A percentile compares a stretch with the other conserved stretches of the same genome.
phyloP scores from a whole-genome alignment of 179 eudicot genomes.

The Spinacia oleracea region DNA sequence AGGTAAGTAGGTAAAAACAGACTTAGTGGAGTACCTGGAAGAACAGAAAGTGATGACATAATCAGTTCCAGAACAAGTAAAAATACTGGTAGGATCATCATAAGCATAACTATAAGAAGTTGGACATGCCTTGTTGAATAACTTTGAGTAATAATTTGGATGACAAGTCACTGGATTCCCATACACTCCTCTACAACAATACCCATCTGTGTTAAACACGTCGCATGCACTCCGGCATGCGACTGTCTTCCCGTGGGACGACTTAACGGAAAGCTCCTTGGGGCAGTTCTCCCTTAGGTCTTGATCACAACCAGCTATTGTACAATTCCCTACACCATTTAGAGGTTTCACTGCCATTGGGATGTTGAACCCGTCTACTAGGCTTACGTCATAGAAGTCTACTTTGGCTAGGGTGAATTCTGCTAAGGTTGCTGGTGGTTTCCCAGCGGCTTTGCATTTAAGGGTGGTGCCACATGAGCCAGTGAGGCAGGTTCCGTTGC shows the following conservation, averaged over 20 bases:
- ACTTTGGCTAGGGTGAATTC: conserved; percentile 62
- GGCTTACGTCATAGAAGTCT: conserved; percentile 80
- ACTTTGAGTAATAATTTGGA: conserved; percentile 56
- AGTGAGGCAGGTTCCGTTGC: conserved; percentile 66
- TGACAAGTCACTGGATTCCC: conserved; percentile 57
- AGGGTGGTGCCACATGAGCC: conserved; percentile 72
- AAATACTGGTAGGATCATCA: conserved; percentile 72
- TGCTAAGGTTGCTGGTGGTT: conserved; percentile 68
- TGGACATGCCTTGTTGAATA: conserved; percentile 78
- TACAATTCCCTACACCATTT: conserved; percentile 69
- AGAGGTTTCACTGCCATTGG: conserved; percentile 73
- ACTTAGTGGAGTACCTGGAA: no score
- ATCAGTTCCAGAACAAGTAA: conserved; percentile 59
- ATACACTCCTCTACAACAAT: conserved; percentile 64
- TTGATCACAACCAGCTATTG: conserved; percentile 64
- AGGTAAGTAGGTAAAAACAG: no score
- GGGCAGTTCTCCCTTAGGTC: conserved; percentile 64
- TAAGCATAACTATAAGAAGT: conserved; percentile 77
- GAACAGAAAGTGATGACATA: conserved; percentile 64
- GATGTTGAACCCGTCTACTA: conserved; percentile 86
- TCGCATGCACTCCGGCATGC: conserved; percentile 86
- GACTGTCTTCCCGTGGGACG: conserved; percentile 49
- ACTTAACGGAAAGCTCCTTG: conserved; percentile 33
- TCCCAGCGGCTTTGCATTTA: conserved; percentile 62
- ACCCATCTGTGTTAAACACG: conserved; percentile 65